Evolutionary conservation across 768 basidiomycete species (phyloP).

Genomic region (Neoboletus subvelutipes): DNA sequence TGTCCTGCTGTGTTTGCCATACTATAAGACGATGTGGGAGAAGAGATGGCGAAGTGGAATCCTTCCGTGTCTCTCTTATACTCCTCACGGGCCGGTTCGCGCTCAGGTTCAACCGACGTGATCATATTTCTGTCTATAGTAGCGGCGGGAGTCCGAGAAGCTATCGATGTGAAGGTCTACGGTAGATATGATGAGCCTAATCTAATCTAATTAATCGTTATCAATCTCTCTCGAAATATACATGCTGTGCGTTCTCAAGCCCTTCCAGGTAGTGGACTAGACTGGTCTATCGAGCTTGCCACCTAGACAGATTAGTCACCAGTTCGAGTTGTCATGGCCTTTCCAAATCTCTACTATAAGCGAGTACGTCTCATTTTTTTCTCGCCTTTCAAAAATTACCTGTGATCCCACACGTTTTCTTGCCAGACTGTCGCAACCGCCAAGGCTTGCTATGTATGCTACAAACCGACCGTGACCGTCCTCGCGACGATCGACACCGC

Average conservation of each 20-base stretch:
- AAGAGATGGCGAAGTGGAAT: conserved; percentile 7
- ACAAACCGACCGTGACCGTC: conserved; percentile 77
- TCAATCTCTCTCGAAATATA: not conserved
- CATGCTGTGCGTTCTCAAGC: not conserved
- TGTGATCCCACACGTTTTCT: conserved; percentile 1
- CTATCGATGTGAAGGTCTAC: conserved; percentile 11
- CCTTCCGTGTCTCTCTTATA: conserved; percentile 1
- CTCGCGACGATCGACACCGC: conserved; percentile 79
- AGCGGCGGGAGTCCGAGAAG: not conserved
- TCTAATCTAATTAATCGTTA: not conserved
- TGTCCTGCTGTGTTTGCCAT: conserved; percentile 82
- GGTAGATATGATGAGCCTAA: conserved; percentile 4
- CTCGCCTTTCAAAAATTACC: not conserved
- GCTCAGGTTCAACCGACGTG: not conserved
- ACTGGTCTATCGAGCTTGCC: too few species aligned
- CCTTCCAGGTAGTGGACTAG: too few species aligned
- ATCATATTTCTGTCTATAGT: conserved; percentile 1
- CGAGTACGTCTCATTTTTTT: conserved; percentile 52
- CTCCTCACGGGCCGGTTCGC: not conserved
- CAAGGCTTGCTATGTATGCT: conserved; percentile 77
- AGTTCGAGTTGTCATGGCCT: conserved; percentile 39
- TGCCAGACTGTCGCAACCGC: conserved; percentile 72
- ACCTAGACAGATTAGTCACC: too few species aligned
- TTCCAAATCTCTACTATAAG: conserved; percentile 87
- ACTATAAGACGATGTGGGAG: conserved; percentile 22